Percentiles rank a stretch among this genome's conserved stretches.
phyloP scores from a whole-genome alignment of 2,329 filamentous ascomycete genomes.

The Monosporascus sp. region DNA sequence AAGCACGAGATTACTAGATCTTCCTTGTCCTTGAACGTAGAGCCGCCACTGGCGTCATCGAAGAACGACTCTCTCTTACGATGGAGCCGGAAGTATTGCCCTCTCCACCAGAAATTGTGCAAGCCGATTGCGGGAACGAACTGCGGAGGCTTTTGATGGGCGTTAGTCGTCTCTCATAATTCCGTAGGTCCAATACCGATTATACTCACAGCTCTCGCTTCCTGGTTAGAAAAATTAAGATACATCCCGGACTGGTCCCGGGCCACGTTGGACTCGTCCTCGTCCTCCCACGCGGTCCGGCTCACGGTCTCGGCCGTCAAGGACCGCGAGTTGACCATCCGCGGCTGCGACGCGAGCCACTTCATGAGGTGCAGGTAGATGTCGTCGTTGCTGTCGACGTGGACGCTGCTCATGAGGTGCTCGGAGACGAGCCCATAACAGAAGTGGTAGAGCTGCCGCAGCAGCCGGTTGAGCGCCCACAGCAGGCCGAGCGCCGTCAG shows the following conservation, averaged over 20 bases:
- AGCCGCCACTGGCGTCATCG: constrained; percentile 27
- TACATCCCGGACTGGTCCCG: constrained; percentile 32
- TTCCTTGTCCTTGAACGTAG: constrained; percentile 45
- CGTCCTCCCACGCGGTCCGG: constrained; percentile 47
- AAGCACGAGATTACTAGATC: constrained; percentile 50
- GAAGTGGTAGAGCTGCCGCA: constrained; percentile 28
- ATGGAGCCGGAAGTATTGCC: constrained; percentile 43
- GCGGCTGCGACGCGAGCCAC: constrained; percentile 49
- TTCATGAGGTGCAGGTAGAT: constrained; percentile 55
- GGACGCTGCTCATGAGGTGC: constrained; percentile 47
- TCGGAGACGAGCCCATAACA: constrained; percentile 33
- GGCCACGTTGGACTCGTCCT: constrained; percentile 26
- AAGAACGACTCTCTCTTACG: constrained; percentile 39
- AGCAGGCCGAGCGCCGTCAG: constrained; percentile 40
- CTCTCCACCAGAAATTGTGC: constrained; percentile 50
- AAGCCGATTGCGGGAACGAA: constrained; percentile 49
- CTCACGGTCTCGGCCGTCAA: constrained; percentile 51
- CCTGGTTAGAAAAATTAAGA: constrained; percentile 55
- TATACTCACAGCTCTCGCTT: constrained; percentile 40
- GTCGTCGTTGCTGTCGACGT: constrained; percentile 49
- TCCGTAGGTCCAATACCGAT: neutral
- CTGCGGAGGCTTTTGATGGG: constrained; percentile 34
- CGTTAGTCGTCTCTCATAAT: neutral
- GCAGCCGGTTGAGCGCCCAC: constrained; percentile 39
- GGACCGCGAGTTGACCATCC: constrained; percentile 44